Evolutionary conservation across 495 filamentous ascomycete genomes (phyloP), one percentile per base, ranked within the genome.

Genomic region (Talaromyces ruber): DNA sequence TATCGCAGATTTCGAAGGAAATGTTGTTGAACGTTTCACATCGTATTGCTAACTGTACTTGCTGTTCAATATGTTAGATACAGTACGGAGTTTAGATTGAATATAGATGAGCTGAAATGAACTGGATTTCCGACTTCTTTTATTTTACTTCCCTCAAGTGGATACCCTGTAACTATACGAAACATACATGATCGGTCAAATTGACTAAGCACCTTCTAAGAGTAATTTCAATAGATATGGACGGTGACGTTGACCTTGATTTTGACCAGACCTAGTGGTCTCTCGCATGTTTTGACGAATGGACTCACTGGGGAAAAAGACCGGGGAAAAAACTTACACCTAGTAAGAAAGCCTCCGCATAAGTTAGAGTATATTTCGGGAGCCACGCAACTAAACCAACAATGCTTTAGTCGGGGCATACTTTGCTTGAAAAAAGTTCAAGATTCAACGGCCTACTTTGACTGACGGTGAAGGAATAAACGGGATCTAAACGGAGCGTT

Each of bases 191-290:
- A 26, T 26, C 22, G 9, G 6, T 54, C 14, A 26, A 28, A 26
- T 54, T 5, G 26, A 26, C 51, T 54, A 54, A 11, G 24, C 22
- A 47, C 43, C 51, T n/a, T 28, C 28, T 18, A 28, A 11, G 21
- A 54, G 16, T 28, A 3, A 3, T 54, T 54, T 26, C 21, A 26
- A 18, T 8, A 12, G 12, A 28, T 26, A n/a, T 22, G 51, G 51
- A 54, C 9, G 24, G 51, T 54, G 51, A 54, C 51, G 51, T 54
- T 54, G 51, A 28, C 51, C 51, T 54, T 54, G 51, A 54, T 54
- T 54, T 28, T n/a, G 21, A 14, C 51, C n/a, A 14, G 14, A 11
- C 22, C 51, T 54, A 28, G 12, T 14, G 22, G n/a, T 54, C 51
- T 26, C 14, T 54, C 51, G 51, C 11, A 54, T n/a, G 51, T n/a